Evolutionary conservation across 352 stramenopile genomes (phyloP), one percentile per base, ranked within the genome.

Genomic region (Phytopythium helicoides): DNA sequence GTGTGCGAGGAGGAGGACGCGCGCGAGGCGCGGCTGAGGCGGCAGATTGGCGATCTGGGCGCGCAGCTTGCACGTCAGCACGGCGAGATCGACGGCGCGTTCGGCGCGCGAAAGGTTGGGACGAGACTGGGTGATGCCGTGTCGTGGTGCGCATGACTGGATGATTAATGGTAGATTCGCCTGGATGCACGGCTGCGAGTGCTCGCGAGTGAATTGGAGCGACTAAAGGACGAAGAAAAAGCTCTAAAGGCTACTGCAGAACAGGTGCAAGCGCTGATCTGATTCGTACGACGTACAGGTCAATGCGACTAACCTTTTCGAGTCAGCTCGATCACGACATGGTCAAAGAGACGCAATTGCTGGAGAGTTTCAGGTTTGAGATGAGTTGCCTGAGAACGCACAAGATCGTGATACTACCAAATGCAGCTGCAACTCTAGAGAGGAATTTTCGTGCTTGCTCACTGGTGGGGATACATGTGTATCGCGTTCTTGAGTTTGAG

Each of bases 1-100:
- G 11, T 50, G 31, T 63, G 54, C 22, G 42, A 14, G 6, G 22
- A 39, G 19, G 41, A 67, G 28, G 54, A 63, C 19, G 45, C 35
- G 11, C 54, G 47, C 18, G 33, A 38, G 12, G 16, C 12, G 8
- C 23, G 18, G 21, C 22, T 67, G 26, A 18, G 14, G 14, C 47
- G 54, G n/a, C 47, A 63, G 50, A 51, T 63, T 23, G 35, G 46
- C 6, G 36, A 52, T n/a, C 33, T 67, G 25, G 26, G 54, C 37
- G 31, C 39, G 15, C 40, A 54, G 23, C n/a, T 67, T 4, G 18
- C 3, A 31, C 21, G 19, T 10, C 41, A 53, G 35, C 40, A 12
- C 28, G 8, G 52, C 12, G 41, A 52, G 12, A 25, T 25, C 23
- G 42, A 11, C 2, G 37, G 52, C 25, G 42, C 5, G 37, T 36